phyloP scores from a whole-genome alignment of 176 grass and related monocot genomes.

The Oryza meyeriana region DNA sequence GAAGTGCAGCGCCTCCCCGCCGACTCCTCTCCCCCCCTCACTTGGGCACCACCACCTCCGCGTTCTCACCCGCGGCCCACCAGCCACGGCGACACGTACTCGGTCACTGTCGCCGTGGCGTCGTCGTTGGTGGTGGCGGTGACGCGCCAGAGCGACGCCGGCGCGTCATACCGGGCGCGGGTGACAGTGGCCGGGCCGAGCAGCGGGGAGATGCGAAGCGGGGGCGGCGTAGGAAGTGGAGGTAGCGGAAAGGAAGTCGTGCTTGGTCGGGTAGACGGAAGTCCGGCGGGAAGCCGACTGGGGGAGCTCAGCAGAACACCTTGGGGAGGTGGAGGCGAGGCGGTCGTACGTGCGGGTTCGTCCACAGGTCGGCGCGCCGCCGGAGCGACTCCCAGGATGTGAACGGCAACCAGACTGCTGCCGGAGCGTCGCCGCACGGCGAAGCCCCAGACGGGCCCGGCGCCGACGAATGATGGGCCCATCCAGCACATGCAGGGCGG shows the following conservation, averaged over 20 bases:
- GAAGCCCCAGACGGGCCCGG: slow-evolving; percentile 87
- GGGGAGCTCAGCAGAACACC: slow-evolving; percentile 78
- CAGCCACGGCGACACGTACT: slow-evolving; percentile 76
- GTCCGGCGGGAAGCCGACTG: slow-evolving; percentile 63
- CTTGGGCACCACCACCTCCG: slow-evolving; percentile 64
- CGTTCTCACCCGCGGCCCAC: slow-evolving; percentile 91
- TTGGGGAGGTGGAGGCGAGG: slow-evolving; percentile 93
- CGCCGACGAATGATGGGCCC: slow-evolving; percentile 95
- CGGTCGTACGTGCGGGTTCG: slow-evolving; percentile 82
- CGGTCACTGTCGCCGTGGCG: slow-evolving; percentile 6
- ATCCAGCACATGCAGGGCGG: slow-evolving; percentile 22
- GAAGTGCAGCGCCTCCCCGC: slow-evolving; percentile 78
- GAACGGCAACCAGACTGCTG: slow-evolving; percentile 49
- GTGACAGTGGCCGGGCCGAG: slow-evolving; percentile 67
- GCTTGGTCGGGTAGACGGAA: slow-evolving; percentile 71
- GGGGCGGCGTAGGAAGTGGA: slow-evolving; percentile 57
- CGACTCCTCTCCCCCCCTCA: slow-evolving; percentile 79
- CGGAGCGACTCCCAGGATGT: slow-evolving; percentile 83
- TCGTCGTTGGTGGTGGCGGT: background rate
- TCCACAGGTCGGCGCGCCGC: slow-evolving; percentile 75
- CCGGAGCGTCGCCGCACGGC: slow-evolving; percentile 81
- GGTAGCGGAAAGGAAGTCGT: slow-evolving; percentile 80
- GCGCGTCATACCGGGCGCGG: slow-evolving; percentile 42
- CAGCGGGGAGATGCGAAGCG: slow-evolving; percentile 62
- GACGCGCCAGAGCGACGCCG: slow-evolving; percentile 54